These are phyloP conservation scores for Aegilops speltoides DNA, from an alignment of 176 grass and related monocot genomes.

Conservation along the genomic window DNA sequence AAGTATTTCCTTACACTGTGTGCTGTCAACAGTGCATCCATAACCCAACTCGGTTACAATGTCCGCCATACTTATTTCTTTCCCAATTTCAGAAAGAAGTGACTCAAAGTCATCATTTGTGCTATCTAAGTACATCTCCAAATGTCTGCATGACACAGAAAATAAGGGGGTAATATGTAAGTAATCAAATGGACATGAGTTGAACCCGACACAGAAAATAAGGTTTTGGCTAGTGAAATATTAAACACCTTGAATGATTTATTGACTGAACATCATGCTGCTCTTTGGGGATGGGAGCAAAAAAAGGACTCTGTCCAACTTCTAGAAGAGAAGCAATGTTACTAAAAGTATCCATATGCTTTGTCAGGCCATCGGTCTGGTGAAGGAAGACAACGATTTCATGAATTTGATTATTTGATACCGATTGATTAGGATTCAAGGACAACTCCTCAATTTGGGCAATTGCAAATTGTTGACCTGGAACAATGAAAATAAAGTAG, in stretches of 20 bases:
- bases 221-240: not conserved
- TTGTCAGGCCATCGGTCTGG: conserved; percentile 50
- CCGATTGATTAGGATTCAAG: conserved; percentile 47
- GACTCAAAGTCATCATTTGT: conserved; percentile 59
- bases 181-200: not conserved
- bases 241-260: conserved; percentile 48
- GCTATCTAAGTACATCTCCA: conserved; percentile 49
- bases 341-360: conserved; percentile 65
- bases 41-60: conserved; percentile 70
- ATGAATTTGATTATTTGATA: conserved; percentile 62
- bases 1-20: conserved; percentile 68
- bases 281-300: conserved; percentile 36
- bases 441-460: conserved; percentile 67
- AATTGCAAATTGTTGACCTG: conserved; percentile 76
- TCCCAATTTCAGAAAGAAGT: conserved; percentile 72
- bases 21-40: conserved; percentile 58
- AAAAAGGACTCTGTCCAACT: conserved; percentile 43
- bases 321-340: conserved; percentile 58
- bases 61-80: conserved; percentile 65
- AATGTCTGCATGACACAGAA: conserved; percentile 39
- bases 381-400: conserved; percentile 70
- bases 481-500: conserved; percentile 16
- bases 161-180: not conserved
- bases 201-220: not conserved
- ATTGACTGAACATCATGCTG: conserved; percentile 44